Evolutionary conservation across 495 filamentous ascomycete species (phyloP).

Genomic region (Xylaria acuta): DNA sequence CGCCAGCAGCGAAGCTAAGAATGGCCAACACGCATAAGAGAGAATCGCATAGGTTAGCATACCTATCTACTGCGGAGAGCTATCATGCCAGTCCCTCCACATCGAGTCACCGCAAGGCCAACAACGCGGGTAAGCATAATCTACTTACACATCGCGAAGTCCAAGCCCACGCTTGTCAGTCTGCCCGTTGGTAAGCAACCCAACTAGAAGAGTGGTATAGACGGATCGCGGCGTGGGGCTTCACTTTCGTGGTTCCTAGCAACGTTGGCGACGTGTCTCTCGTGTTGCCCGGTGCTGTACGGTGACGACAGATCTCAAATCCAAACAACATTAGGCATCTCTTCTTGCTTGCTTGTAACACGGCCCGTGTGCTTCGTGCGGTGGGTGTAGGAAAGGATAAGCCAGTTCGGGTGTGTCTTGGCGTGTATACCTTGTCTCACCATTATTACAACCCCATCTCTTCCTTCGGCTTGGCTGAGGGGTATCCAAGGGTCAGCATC

Average conservation of each 20-base stretch:
- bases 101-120: slow-evolving; percentile 1
- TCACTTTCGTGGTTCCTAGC: slow-evolving; percentile 8
- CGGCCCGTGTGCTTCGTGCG: neutral
- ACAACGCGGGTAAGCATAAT: neutral
- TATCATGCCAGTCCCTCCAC: neutral
- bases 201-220: neutral
- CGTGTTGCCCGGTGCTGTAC: neutral
- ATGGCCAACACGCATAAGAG: neutral
- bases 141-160: neutral
- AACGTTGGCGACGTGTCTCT: slow-evolving; percentile 10
- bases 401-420: neutral
- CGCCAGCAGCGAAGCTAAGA: neutral
- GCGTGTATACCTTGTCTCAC: neutral
- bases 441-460: neutral
- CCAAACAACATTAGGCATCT: neutral
- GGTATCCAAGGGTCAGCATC: slow-evolving; percentile 13
- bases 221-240: neutral
- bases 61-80: neutral
- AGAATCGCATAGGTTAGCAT: neutral
- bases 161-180: neutral
- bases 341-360: neutral
- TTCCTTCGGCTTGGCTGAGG: neutral
- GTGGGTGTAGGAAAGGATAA: neutral
- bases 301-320: neutral
- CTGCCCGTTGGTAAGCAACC: neutral